Conservation (phyloP, 2,329 filamentous ascomycete species). For the Trematosphaeria pertusa region DNA sequence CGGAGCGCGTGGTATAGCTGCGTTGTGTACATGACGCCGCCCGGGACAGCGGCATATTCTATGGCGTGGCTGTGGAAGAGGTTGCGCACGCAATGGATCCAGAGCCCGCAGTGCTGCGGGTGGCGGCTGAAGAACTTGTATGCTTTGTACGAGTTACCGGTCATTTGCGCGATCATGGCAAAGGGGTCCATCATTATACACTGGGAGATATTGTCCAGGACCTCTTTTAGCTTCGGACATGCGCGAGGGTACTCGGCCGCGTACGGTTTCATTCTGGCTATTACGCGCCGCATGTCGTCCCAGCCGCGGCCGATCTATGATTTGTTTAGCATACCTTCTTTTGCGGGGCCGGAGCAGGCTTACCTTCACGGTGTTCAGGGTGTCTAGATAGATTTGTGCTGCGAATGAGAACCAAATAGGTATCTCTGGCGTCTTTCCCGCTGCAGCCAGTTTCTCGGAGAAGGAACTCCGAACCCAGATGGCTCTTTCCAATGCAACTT, state of each 20-base stretch:
- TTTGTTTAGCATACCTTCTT: neutral
- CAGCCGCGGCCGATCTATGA: slow-evolving; percentile 1
- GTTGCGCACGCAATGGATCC: neutral
- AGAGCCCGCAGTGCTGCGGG: slow-evolving; percentile 1
- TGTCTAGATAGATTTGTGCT: slow-evolving; percentile 1
- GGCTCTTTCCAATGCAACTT: slow-evolving; percentile 5
- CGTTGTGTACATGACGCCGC: slow-evolving; percentile 1
- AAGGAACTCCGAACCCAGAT: slow-evolving; percentile 5
- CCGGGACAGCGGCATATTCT: neutral
- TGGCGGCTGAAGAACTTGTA: slow-evolving; percentile 2
- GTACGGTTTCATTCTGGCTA: neutral
- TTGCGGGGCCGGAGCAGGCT: neutral
- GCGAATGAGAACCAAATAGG: slow-evolving; percentile 1
- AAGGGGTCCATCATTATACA: neutral
- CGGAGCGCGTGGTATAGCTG: slow-evolving; percentile 3
- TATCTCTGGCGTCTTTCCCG: neutral
- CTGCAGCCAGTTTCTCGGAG: neutral
- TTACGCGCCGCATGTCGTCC: slow-evolving; percentile 1
- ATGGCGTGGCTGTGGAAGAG: neutral
- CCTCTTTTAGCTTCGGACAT: neutral
- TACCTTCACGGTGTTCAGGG: slow-evolving; percentile 1
- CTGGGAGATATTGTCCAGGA: neutral
- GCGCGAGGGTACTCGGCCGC: neutral
- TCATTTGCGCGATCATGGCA: neutral
- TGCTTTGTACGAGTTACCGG: neutral